Evolutionary conservation across 179 eudicot species (phyloP), one percentile per base, ranked within the genome.

Genomic region (Monotropa hypopitys): DNA sequence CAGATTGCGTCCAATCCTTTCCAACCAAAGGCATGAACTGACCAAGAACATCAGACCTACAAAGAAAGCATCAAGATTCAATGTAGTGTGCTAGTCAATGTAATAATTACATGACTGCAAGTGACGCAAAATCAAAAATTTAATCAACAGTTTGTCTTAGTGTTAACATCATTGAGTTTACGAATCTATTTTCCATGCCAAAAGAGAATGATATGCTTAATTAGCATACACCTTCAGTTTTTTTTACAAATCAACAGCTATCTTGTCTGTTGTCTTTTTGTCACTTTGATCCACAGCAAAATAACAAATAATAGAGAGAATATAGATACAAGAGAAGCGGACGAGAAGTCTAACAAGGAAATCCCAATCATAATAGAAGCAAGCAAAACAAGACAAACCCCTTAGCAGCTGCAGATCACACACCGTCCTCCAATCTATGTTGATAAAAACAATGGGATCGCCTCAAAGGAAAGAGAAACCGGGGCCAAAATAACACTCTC

Each of bases 1-100:
- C 98, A 69, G 96, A 91, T 62, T 95, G 99, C 49, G 99, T 88
- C 99, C 99, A 95, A 83, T 95, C 99, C 84, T 88, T 95, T 79
- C 99, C 99, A 84, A 95, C 98, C 84, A 95, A 87, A 76, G 98
- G 99, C 99, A 95, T 93, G 88, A 93, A 93, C 76, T 95, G 98
- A 79, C 99, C 99, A 84, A 95, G 99, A 84, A 95, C 99, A 85
- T 95, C 99, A 67, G 99, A 95, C 89, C 99, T 95, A 73, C 77
- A 81, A 83, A 83, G 71, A 32, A 78, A 47, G 49, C 35, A 83
- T 62, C 54, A 74, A 62, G 40, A 38, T 38, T 2, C n/a, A n/a
- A n/a, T 7, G 67, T 59, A 47, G 43, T 56, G 6, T 21, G 84
- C 43, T 35, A 68, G 56, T 59, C 43, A 46, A 3, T 38, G 28